Evolutionary conservation across 257 asterid species (phyloP), one percentile per base, ranked within the genome.

Genomic region (Przewalskia tangutica): DNA sequence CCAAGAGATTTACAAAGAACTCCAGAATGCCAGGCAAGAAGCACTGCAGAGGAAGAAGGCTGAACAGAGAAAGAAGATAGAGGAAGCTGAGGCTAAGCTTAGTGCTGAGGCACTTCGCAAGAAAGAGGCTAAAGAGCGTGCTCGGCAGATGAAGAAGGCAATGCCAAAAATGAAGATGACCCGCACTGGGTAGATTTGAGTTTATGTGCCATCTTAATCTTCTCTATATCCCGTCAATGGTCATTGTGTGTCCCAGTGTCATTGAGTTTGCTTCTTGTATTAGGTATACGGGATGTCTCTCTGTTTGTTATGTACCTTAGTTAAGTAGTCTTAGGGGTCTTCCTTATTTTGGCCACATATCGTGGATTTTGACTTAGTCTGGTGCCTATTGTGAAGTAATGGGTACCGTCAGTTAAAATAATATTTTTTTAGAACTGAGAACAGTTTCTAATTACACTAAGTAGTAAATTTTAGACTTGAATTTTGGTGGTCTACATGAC

Each of bases 81-180:
- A 92, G 87, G 98, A 95, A 88, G 97, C 93, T 7, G 98, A 95
- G 81, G 94, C 94, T 12, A 93, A 91, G 90, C 93, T 95, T 68
- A 84, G 94, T 63, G 97, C 95, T 0, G 98, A 95, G 88, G 95
- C 97, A 73, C 90, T 95, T 84, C 97, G 97, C 91, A 95, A 84
- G 93, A 93, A 85, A 89, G 98, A 95, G 81, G 95, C 97, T 32
- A 95, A 95, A 86, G 98, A 95, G 14, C 95, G 93, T 27, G 87
- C 94, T 34, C 98, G 97, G 56, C 98, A 92, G 86, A 83, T 93
- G 97, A 95, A 93, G 88, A 95, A 89, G 90, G 89, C 91, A 70
- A 88, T 89, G 94, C 98, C 98, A n/a, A 95, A 93, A 81, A 88
- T 95, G 85, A 95, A 93, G 91, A 95, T 92, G 98, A 89, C 91